These are phyloP conservation scores for Rhododendron simsii DNA, from an alignment of 148 eudicot species.

Conservation along the genomic window DNA sequence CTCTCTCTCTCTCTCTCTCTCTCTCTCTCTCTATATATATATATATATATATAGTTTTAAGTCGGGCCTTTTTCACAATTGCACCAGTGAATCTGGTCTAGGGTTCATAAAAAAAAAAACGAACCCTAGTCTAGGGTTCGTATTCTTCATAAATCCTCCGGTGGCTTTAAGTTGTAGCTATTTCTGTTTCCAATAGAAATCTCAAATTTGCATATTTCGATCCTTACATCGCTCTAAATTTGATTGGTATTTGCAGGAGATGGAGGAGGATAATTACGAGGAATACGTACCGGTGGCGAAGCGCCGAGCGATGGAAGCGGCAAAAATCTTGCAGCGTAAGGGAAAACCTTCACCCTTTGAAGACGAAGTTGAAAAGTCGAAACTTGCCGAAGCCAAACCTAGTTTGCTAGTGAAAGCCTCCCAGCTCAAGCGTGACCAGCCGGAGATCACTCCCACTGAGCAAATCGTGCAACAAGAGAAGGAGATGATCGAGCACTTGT, in stretches of 20 bases:
- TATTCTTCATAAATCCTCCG: background rate
- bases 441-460: conserved; percentile 61
- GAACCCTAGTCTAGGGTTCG: too few species aligned
- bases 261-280: conserved; percentile 63
- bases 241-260: conserved; percentile 23
- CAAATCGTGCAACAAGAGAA: conserved; percentile 64
- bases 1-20: too few species aligned
- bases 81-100: too few species aligned
- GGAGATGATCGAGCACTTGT: conserved; percentile 80
- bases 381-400: conserved; percentile 52
- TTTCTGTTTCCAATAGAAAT: background rate
- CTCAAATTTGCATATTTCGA: background rate
- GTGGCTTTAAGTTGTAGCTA: too few species aligned
- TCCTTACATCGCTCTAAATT: background rate
- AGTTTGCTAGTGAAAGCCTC: conserved; percentile 64
- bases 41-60: too few species aligned
- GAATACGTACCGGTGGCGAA: conserved; percentile 81
- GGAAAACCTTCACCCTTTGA: conserved; percentile 39
- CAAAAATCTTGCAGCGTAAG: conserved; percentile 64
- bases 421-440: conserved; percentile 66
- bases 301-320: conserved; percentile 73
- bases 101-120: too few species aligned
- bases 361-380: conserved; percentile 48
- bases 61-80: too few species aligned
- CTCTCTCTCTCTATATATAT: too few species aligned